A percentile compares a stretch with the other conserved stretches of the same genome.
Evolutionary conservation across 768 basidiomycete genomes (phyloP).

Genomic region (Gymnopilus dilepis): DNA sequence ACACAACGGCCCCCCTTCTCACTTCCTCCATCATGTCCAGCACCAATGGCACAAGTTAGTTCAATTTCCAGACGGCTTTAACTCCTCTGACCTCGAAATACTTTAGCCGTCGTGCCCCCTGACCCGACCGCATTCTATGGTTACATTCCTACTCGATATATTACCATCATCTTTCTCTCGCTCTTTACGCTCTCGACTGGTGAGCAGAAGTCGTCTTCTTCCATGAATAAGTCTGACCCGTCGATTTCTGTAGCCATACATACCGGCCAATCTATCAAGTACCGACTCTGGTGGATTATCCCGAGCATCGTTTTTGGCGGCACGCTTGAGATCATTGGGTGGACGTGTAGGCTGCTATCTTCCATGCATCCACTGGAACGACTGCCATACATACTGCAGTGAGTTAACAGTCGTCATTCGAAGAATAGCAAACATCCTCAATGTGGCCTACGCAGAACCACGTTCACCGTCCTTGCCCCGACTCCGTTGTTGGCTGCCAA

Average conservation of each 20-base stretch:
- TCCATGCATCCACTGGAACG: slow-evolving; percentile 12
- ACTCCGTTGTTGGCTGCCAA: slow-evolving; percentile 61
- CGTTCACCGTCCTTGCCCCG: slow-evolving; percentile 56
- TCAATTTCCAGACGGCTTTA: not conserved
- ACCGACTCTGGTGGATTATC: slow-evolving; percentile 27
- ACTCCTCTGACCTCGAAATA: not conserved
- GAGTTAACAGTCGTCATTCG: no score
- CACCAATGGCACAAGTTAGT: not conserved
- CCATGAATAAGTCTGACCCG: not conserved
- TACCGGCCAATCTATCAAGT: slow-evolving; percentile 17
- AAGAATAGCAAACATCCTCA: no score
- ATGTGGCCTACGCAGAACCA: slow-evolving; percentile 41
- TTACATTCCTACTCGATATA: slow-evolving; percentile 7
- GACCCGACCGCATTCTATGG: slow-evolving; percentile 5
- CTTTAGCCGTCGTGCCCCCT: not conserved
- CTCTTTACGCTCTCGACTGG: slow-evolving; percentile 10
- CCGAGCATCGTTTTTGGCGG: slow-evolving; percentile 24
- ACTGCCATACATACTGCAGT: not conserved
- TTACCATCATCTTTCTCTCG: slow-evolving; percentile 7
- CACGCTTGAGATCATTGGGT: slow-evolving; percentile 28
- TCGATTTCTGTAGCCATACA: slow-evolving; percentile 15
- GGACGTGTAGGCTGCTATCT: slow-evolving; percentile 27
- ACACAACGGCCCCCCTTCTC: not conserved
- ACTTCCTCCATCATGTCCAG: not conserved
- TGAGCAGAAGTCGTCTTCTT: not conserved